Evolutionary conservation across 257 asterid species (phyloP).

Genomic region (Oldenlandia corymbosa): DNA sequence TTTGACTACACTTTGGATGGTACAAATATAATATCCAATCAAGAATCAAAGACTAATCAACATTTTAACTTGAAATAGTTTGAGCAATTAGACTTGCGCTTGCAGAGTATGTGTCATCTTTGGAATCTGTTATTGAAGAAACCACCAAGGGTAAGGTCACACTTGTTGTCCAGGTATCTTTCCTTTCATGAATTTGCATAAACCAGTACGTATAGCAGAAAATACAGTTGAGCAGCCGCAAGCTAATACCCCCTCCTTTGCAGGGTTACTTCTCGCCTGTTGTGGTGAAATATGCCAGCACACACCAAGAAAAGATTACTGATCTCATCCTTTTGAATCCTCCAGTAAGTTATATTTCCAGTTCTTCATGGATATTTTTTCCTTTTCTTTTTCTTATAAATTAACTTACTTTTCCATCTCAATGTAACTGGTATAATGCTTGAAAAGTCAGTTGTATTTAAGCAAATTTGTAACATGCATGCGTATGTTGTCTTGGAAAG

Average conservation of each 20-base stretch:
- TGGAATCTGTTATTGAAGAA: constrained; percentile 57
- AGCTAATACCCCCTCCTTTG: constrained; percentile 19
- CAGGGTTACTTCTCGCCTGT: constrained; percentile 85
- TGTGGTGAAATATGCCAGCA: constrained; percentile 72
- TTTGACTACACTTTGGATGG: constrained; percentile 89
- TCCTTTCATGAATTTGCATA: background rate
- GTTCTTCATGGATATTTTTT: background rate
- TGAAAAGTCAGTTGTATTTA: background rate
- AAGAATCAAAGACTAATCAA: background rate
- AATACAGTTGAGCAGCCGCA: background rate
- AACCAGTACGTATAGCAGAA: background rate
- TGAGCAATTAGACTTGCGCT: background rate
- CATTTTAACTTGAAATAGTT: background rate
- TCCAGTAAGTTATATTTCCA: constrained; percentile 82
- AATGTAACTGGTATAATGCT: background rate
- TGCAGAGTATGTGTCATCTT: constrained; percentile 69
- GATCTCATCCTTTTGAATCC: constrained; percentile 83
- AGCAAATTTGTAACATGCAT: background rate
- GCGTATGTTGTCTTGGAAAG: too few species aligned
- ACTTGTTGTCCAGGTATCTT: constrained; percentile 81
- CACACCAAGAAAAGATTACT: constrained; percentile 58
- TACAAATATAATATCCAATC: constrained; percentile 18
- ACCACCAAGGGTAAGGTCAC: constrained; percentile 52
- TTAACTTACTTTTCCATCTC: background rate
- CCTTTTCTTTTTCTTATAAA: background rate